Base-by-base conservation (phyloP, 176 grass and related monocot species). In the Aegilops tauschii region DNA sequence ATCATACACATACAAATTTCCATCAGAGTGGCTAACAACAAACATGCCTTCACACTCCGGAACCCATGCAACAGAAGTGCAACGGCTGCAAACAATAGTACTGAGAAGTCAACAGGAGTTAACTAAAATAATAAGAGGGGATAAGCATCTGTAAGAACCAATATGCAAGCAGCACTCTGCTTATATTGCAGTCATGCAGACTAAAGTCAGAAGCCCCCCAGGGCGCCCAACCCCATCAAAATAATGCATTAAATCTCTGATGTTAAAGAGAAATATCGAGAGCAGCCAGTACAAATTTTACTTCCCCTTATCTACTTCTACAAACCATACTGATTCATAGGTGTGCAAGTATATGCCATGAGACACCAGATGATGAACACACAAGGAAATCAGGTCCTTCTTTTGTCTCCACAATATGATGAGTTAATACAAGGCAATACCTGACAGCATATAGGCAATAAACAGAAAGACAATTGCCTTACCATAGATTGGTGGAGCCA, bases 1-100 rank as follows among this genome's bases (percentile, higher is more conserved):
- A 90, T 99, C 97, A 93, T 99, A 99, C 34, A 94, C 85, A 84
- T 93, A 99, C 54, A 99, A 67, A 88, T 94, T 99, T 80, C 97
- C 97, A 93, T 99, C 97, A 74, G 94, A 86, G 89, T 99, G 90
- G 83, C 92, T 93, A 90, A 94, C 89, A 83, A 92, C 87, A 3
- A 99, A 99, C 84, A 90, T 88, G 42, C 97, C 94, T 59, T 92
- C 91, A 78, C 78, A 83, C 79, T 96, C 84, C 9, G 94, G 92
- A 39, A 94, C 92, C 97, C 97, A 99, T n/a, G 92, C 92, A 73
- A 99, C 25, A 90, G 87, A 87, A 32, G 87, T 99, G 69, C 97
- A 99, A 58, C 89, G 88, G 68, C 94, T 96, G 90, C 77, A 96
- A 77, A 84, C 34, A 69, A 44, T 85, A 83, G 65, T 42, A 73